phyloP scores from a whole-genome alignment of 352 stramenopile genomes.

The Globisporangium camurandrum region DNA sequence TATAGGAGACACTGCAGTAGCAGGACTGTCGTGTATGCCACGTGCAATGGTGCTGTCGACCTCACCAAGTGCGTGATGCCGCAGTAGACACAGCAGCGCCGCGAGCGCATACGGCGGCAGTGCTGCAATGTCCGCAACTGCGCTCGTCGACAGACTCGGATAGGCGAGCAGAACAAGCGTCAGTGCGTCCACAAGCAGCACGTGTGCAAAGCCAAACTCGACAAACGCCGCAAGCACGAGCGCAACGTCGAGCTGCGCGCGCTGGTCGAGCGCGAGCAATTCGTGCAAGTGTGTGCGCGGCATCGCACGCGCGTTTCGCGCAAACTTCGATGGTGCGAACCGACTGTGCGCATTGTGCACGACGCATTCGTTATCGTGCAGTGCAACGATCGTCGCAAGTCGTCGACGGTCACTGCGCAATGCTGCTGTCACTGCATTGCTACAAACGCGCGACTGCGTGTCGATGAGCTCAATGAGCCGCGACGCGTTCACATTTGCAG shows the following conservation, averaged over 20 bases:
- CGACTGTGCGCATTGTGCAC: constrained; percentile 39
- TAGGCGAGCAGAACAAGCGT: constrained; percentile 33
- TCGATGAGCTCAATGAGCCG: constrained; percentile 17
- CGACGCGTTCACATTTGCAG: constrained; percentile 4
- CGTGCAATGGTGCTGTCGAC: constrained; percentile 15
- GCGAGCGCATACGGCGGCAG: constrained; percentile 39
- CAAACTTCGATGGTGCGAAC: constrained; percentile 32
- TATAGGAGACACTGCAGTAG: neutral
- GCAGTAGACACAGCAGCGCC: constrained; percentile 25
- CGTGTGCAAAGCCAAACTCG: constrained; percentile 29
- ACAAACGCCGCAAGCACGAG: constrained; percentile 28
- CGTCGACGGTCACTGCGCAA: constrained; percentile 27
- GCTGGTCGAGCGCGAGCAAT: constrained; percentile 20
- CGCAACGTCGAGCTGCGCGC: constrained; percentile 24
- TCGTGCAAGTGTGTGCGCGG: constrained; percentile 24
- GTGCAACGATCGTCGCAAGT: constrained; percentile 23
- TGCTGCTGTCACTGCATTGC: too few relatives aligned
- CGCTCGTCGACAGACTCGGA: constrained; percentile 8
- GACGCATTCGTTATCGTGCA: constrained; percentile 38
- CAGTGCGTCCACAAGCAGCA: constrained; percentile 37
- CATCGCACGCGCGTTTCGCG: constrained; percentile 23
- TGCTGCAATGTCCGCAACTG: constrained; percentile 25
- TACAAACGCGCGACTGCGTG: constrained; percentile 1
- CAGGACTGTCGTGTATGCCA: neutral
- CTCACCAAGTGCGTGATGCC: constrained; percentile 21